Evolutionary conservation across 225 moss, liverwort and hornwort genomes (phyloP).

Genomic region (Polytrichum formosum): DNA sequence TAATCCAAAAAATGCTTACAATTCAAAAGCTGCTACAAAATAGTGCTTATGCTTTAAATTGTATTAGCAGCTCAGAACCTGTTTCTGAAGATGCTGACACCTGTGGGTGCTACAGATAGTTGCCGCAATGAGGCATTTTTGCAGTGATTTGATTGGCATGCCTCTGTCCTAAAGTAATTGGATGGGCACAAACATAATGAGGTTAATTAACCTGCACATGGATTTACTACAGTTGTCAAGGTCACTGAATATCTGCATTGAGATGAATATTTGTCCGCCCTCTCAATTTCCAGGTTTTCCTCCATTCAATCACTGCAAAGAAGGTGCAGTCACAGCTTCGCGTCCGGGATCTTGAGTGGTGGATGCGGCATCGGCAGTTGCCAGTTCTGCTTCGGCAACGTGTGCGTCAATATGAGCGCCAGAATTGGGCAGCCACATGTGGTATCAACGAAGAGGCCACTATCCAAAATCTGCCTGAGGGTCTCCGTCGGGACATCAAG

Average conservation of each 20-base stretch:
- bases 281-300: constrained; percentile 54
- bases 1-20: too few species aligned
- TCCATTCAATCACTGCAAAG: constrained; percentile 72
- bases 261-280: too few species aligned
- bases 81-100: too few species aligned
- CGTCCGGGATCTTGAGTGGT: constrained; percentile 81
- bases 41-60: too few species aligned
- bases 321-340: constrained; percentile 71
- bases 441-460: constrained; percentile 75
- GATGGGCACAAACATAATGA: too few species aligned
- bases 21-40: too few species aligned
- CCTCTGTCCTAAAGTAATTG: too few species aligned
- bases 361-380: constrained; percentile 84
- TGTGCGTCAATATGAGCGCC: constrained; percentile 72
- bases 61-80: too few species aligned
- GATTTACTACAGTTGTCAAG: neutral
- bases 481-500: constrained; percentile 76
- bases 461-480: constrained; percentile 74
- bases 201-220: neutral
- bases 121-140: too few species aligned
- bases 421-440: constrained; percentile 83
- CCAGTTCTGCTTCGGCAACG: constrained; percentile 62
- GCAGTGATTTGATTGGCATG: too few species aligned
- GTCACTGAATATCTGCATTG: too few species aligned
- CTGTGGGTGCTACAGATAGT: too few species aligned